A percentile compares a stretch with the other conserved stretches of the same genome.
Conservation (phyloP, 345 rosid genomes). For the Citrus sp. region DNA sequence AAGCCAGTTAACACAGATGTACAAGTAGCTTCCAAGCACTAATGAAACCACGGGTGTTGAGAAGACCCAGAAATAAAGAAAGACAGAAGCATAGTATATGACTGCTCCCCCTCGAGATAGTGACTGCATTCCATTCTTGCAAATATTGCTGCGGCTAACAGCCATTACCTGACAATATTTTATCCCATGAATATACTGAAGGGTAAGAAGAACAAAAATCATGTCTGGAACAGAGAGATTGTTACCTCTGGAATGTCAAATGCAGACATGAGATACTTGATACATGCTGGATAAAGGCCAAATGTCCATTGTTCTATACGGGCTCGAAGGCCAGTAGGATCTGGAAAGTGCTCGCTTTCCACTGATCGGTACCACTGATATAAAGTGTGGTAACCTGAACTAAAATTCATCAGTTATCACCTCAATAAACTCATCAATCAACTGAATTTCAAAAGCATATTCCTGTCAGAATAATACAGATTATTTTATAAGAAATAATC, state of each 20-base stretch:
- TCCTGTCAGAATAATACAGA: neutral
- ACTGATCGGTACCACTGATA: constrained; percentile 94
- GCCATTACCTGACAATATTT: constrained; percentile 78
- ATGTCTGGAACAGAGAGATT: neutral
- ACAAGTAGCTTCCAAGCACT: constrained; percentile 94
- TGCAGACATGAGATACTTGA: constrained; percentile 98
- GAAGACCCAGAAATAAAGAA: constrained; percentile 98
- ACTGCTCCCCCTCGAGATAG: constrained; percentile 80
- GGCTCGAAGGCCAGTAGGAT: constrained; percentile 96
- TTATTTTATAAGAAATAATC: no score
- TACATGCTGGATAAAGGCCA: constrained; percentile 98
- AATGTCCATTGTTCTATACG: constrained; percentile 97
- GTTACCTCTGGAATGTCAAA: constrained; percentile 97
- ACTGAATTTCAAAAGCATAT: neutral
- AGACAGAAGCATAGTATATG: constrained; percentile 89
- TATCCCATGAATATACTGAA: constrained; percentile 13
- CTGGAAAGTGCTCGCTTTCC: constrained; percentile 96
- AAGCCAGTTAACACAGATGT: constrained; percentile 96
- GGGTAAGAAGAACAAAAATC: neutral
- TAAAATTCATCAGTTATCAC: constrained; percentile 9
- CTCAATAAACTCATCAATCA: constrained; percentile 2
- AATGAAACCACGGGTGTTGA: constrained; percentile 94
- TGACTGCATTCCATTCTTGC: constrained; percentile 74
- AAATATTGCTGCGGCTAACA: constrained; percentile 81
- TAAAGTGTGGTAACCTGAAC: constrained; percentile 85